phyloP scores from a whole-genome alignment of 164 flowering plant species.

The Platanus orientalis region DNA sequence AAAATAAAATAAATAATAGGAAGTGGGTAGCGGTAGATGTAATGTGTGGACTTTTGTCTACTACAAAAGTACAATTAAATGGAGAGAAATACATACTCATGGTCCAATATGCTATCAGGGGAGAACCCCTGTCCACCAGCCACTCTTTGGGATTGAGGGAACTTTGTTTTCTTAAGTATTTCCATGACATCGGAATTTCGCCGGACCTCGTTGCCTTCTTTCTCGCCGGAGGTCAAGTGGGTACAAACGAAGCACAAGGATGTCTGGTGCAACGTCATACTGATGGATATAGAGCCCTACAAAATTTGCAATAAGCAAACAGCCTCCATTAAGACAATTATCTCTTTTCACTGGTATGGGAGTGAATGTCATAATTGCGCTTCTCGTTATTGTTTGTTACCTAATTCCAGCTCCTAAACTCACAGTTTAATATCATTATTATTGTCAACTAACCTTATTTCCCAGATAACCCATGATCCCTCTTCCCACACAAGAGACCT shows the following conservation, averaged over 20 bases:
- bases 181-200: constrained; percentile 74
- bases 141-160: constrained; percentile 32
- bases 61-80: too few species aligned
- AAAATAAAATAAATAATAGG: too few species aligned
- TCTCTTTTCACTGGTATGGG: too few species aligned
- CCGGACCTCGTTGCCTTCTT: constrained; percentile 64
- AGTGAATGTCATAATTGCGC: too few species aligned
- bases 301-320: too few species aligned
- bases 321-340: too few species aligned
- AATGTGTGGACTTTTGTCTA: too few species aligned
- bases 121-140: constrained; percentile 23
- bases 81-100: constrained; percentile 52
- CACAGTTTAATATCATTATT: too few species aligned
- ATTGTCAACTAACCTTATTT: constrained; percentile 78
- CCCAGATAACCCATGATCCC: constrained; percentile 95
- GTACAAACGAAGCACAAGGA: constrained; percentile 80
- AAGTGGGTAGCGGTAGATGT: too few species aligned
- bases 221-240: constrained; percentile 78
- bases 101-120: constrained; percentile 51
- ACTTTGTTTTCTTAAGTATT: constrained; percentile 69
- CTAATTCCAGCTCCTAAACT: too few species aligned
- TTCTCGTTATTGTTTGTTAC: too few species aligned
- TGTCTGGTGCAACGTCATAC: constrained; percentile 62
- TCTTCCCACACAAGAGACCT: constrained; percentile 81
- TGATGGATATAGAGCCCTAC: constrained; percentile 84